Conservation (phyloP, 2,329 filamentous ascomycete species). For the Penicillium sp. region DNA sequence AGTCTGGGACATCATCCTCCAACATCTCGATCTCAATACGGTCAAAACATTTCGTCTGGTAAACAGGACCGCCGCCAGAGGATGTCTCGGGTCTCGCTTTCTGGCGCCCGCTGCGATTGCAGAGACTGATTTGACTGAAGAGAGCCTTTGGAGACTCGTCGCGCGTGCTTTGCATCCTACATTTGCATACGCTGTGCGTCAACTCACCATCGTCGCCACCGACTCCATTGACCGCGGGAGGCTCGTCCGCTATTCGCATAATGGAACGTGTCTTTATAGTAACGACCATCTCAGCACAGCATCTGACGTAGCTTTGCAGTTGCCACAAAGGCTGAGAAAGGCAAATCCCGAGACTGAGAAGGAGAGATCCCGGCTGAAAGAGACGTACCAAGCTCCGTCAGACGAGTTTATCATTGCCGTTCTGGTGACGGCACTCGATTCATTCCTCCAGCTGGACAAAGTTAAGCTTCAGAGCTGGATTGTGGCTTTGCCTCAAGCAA, state of each 20-base stretch:
- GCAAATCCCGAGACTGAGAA: too few species aligned
- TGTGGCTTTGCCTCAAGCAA: not conserved
- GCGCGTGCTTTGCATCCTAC: conserved; percentile 3
- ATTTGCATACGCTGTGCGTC: conserved; percentile 1
- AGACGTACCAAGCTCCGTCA: not conserved
- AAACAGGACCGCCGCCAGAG: not conserved
- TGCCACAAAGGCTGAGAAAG: too few species aligned
- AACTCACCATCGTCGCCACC: conserved; percentile 7
- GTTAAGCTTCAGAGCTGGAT: conserved; percentile 4
- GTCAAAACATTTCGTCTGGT: conserved; percentile 12
- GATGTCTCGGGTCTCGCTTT: conserved; percentile 13
- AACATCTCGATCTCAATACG: conserved; percentile 8
- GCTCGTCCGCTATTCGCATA: not conserved
- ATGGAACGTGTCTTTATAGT: too few species aligned
- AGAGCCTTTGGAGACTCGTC: conserved; percentile 5
- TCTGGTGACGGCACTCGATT: conserved; percentile 3
- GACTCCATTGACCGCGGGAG: not conserved
- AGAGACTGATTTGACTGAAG: conserved; percentile 1
- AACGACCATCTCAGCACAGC: too few species aligned
- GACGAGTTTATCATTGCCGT: conserved; percentile 3
- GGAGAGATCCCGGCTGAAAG: conserved; percentile 3
- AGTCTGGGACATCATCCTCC: conserved; percentile 2
- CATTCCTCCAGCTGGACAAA: conserved; percentile 1
- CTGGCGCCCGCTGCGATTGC: not conserved
- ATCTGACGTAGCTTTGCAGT: conserved; percentile 1